Evolutionary conservation across 2,329 filamentous ascomycete genomes (phyloP), one percentile per base, ranked within the genome.

Genomic region (Fusarium pseudocircinatum): DNA sequence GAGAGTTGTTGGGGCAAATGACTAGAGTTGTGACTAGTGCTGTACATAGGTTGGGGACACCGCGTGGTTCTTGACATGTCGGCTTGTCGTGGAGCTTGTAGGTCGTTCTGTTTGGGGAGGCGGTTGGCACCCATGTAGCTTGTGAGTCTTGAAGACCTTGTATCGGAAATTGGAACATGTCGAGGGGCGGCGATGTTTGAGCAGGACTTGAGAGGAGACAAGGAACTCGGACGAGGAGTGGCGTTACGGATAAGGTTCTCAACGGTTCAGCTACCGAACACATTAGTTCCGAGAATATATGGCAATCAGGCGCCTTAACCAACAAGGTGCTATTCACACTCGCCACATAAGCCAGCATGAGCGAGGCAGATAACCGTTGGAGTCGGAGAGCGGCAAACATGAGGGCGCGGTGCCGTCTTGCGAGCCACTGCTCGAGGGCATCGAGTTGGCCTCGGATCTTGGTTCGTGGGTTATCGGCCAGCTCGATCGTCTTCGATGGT

Each of bases 21-120:
- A 58, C 16, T 18, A 20, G 16, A 65, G 64, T 62, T 74, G 72
- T 69, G 61, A 62, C 72, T 59, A 74, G 13, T 16, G 6, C 16
- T 43, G 14, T 43, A 16, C 4, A 12, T 7, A 24, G 1, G 14
- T 6, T 7, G 15, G 9, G 40, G 6, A 6, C 15, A 11, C 4
- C 14, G 2, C n/a, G 11, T 43, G 40, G 40, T 42, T 16, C n/a
- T 16, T 6, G 24, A 24, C n/a, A 24, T 7, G 40, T 24, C 10
- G 40, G 6, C 22, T 39, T 42, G 6, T 5, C 22, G 40, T 42
- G 39, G 36, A 6, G 36, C 36, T 37, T 37, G 13, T 6, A 15
- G 8, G 22, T n/a, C 6, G 40, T 42, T 42, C 8, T 42, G 14
- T 7, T 42, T 24, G 9, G 22, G 14, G 40, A 42, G 40, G 40